Percentiles rank a stretch among this genome's conserved stretches.
Evolutionary conservation across 495 filamentous ascomycete genomes (phyloP).

Genomic region (Lasiosphaeriaceae sp.): DNA sequence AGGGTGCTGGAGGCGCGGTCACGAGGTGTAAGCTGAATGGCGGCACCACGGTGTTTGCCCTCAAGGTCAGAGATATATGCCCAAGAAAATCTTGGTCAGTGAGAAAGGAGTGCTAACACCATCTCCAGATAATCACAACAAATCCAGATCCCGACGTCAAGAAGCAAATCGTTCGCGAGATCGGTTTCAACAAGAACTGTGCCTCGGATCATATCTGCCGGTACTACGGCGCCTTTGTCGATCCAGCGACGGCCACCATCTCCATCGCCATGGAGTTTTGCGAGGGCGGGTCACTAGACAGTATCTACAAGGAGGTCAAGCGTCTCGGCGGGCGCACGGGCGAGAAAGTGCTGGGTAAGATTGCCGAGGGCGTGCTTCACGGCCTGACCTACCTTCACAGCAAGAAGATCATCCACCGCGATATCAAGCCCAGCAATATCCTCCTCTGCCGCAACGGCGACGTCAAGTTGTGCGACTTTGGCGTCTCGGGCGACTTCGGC

Average conservation of each 20-base stretch:
- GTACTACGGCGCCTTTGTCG: conserved; percentile 95
- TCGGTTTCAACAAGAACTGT: conserved; percentile 96
- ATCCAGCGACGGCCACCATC: conserved; percentile 88
- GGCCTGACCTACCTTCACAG: conserved; percentile 94
- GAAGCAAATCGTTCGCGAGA: conserved; percentile 93
- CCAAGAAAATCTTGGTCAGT: background rate
- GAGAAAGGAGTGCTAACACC: conserved; percentile 19
- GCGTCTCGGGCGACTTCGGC: conserved; percentile 94
- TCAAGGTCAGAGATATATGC: conserved; percentile 65
- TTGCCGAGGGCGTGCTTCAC: conserved; percentile 91
- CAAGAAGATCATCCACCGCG: conserved; percentile 96
- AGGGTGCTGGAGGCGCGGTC: conserved; percentile 93
- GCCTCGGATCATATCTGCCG: conserved; percentile 90
- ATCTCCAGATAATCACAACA: conserved; percentile 83
- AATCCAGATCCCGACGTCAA: conserved; percentile 97
- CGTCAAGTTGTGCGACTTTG: conserved; percentile 97
- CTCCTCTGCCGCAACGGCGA: conserved; percentile 87
- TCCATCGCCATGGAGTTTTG: conserved; percentile 99
- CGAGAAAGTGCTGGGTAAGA: conserved; percentile 97
- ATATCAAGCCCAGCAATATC: conserved; percentile 98
- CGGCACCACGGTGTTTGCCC: conserved; percentile 89
- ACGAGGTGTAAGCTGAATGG: conserved; percentile 84
- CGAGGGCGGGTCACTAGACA: conserved; percentile 91
- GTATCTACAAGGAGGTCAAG: conserved; percentile 95
- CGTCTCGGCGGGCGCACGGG: conserved; percentile 90